Conservation (phyloP, 106 monocot genomes). For the Platanthera zijinensis region DNA sequence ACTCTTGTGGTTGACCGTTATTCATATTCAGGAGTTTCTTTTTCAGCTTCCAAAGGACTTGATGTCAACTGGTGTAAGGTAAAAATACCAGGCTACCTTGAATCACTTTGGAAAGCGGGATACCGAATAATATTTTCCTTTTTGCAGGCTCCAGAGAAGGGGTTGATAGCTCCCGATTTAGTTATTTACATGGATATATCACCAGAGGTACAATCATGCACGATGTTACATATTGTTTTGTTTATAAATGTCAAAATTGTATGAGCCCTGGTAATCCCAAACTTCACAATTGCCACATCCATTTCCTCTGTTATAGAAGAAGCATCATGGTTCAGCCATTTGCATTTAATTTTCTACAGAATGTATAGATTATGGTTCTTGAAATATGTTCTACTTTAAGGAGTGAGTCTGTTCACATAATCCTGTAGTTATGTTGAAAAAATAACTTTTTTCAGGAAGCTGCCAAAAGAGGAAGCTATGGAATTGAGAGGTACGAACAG, state of each 20-base stretch:
- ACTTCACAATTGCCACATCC: neutral
- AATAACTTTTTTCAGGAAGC: slow-evolving; percentile 51
- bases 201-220: slow-evolving; percentile 51
- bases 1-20: slow-evolving; percentile 85
- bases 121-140: neutral
- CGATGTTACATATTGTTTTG: neutral
- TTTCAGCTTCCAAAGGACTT: slow-evolving; percentile 93
- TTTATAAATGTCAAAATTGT: neutral
- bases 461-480: slow-evolving; percentile 90
- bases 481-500: slow-evolving; percentile 78
- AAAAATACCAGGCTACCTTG: slow-evolving; percentile 1
- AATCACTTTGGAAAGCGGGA: neutral
- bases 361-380: neutral
- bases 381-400: neutral
- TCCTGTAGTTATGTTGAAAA: neutral
- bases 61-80: slow-evolving; percentile 95
- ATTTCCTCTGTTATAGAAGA: neutral
- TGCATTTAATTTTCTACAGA: neutral
- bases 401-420: neutral
- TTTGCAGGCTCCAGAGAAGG: slow-evolving; percentile 77
- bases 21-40: slow-evolving; percentile 92
- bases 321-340: neutral
- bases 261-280: neutral
- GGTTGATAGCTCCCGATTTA: slow-evolving; percentile 88
- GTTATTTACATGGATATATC: slow-evolving; percentile 80